phyloP scores from a whole-genome alignment of 1,284 basidiomycete species.

The Tilletia caries region DNA sequence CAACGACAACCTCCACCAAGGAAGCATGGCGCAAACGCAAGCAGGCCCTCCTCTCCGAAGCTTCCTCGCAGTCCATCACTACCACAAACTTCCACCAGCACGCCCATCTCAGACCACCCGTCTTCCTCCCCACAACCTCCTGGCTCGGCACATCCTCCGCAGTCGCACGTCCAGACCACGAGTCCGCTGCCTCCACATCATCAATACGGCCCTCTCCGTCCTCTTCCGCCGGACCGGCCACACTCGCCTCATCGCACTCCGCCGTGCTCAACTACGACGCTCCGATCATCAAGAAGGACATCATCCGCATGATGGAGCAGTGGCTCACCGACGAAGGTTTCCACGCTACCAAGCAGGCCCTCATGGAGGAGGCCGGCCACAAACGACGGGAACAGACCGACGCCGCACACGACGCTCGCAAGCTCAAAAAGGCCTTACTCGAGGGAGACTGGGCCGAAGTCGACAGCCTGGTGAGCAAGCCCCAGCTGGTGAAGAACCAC shows the following conservation, averaged over 20 bases:
- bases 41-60: constrained; percentile 14
- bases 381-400: constrained; percentile 47
- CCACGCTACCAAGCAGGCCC: constrained; percentile 51
- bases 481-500: constrained; percentile 55
- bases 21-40: constrained; percentile 41
- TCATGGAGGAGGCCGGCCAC: constrained; percentile 55
- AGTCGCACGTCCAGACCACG: constrained; percentile 3
- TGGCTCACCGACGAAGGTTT: constrained; percentile 56
- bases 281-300: constrained; percentile 39
- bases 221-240: too few species aligned
- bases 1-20: constrained; percentile 21
- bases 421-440: constrained; percentile 55
- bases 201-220: neutral
- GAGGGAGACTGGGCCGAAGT: constrained; percentile 58
- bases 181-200: neutral
- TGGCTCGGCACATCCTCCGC: constrained; percentile 8
- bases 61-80: neutral
- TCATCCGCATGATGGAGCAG: constrained; percentile 54
- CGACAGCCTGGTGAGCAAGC: constrained; percentile 54
- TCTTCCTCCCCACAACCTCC: neutral
- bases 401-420: constrained; percentile 51
- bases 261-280: constrained; percentile 45
- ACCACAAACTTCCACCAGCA: constrained; percentile 6
- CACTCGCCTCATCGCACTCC: constrained; percentile 25
- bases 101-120: neutral